phyloP scores from a whole-genome alignment of 1,284 basidiomycete genomes.

The Cutaneotrichosporon sp. region DNA sequence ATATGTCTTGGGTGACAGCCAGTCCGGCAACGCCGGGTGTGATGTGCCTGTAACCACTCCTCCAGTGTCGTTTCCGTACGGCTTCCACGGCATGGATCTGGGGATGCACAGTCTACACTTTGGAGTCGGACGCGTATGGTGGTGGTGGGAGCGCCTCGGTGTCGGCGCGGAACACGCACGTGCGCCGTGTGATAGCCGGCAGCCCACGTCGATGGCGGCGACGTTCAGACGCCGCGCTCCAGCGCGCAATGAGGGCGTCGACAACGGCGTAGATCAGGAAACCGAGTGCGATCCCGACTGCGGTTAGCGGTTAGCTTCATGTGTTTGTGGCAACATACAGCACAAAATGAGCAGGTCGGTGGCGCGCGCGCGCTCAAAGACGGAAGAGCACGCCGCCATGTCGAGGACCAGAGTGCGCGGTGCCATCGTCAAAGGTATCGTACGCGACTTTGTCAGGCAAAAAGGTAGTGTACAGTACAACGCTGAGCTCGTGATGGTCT shows the following conservation, averaged over 20 bases:
- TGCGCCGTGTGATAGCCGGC: too few species aligned
- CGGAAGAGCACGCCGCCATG: neutral
- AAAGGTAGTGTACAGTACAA: neutral
- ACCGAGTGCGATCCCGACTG: constrained; percentile 19
- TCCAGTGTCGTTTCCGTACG: too few species aligned
- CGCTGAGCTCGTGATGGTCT: neutral
- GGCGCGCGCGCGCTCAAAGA: constrained; percentile 9
- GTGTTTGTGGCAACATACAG: constrained; percentile 1
- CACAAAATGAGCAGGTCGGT: constrained; percentile 12
- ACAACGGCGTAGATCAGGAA: constrained; percentile 16
- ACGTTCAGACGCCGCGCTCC: too few species aligned
- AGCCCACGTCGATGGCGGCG: too few species aligned
- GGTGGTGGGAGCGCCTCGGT: neutral
- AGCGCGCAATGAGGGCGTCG: constrained; percentile 7
- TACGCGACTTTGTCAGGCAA: neutral
- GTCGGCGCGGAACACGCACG: neutral
- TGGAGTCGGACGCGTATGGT: neutral
- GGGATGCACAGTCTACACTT: neutral
- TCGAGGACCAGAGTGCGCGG: neutral
- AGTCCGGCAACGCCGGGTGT: too few species aligned
- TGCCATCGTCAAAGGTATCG: neutral
- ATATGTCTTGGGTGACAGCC: too few species aligned
- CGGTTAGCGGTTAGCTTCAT: constrained; percentile 1
- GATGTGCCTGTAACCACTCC: too few species aligned
- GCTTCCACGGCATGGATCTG: too few species aligned